These are phyloP conservation scores for Phalaenopsis aphrodite DNA, from an alignment of 106 monocot genomes.

Conservation along the genomic window DNA sequence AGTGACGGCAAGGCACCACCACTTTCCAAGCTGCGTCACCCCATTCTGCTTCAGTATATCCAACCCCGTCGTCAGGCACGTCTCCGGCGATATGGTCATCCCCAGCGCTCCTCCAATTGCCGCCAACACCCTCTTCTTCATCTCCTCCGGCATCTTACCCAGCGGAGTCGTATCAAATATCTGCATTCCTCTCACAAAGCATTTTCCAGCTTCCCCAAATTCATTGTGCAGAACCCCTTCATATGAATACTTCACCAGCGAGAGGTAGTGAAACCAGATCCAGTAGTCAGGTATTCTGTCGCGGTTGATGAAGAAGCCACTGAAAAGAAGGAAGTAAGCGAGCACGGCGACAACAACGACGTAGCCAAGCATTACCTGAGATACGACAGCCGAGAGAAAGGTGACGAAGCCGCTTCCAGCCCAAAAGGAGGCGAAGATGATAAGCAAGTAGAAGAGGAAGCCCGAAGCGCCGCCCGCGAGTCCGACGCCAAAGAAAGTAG, in stretches of 20 bases:
- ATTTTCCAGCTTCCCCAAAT: conserved; percentile 37
- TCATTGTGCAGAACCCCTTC: conserved; percentile 75
- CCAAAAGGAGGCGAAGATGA: conserved; percentile 68
- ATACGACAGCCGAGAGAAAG: conserved; percentile 60
- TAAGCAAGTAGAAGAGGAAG: conserved; percentile 51
- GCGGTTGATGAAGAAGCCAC: conserved; percentile 76
- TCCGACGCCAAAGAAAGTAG: conserved; percentile 61
- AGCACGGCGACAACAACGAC: conserved; percentile 53
- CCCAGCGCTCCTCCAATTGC: conserved; percentile 20
- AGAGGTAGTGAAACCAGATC: conserved; percentile 89
- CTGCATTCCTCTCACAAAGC: conserved; percentile 47
- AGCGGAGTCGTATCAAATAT: conserved; percentile 65
- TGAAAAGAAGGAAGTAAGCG: conserved; percentile 78
- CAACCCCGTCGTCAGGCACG: conserved; percentile 25
- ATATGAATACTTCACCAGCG: conserved; percentile 77
- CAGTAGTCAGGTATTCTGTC: conserved; percentile 66
- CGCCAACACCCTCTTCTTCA: conserved; percentile 19
- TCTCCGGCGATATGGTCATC: conserved; percentile 4
- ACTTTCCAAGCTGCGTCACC: conserved; percentile 27
- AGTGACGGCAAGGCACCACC: conserved; percentile 22
- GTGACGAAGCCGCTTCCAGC: conserved; percentile 70
- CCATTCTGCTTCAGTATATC: conserved; percentile 27
- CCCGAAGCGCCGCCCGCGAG: conserved; percentile 43
- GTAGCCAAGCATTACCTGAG: conserved; percentile 52
- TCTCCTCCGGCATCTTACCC: conserved; percentile 15